These are phyloP conservation scores for Silene uniflora DNA, from an alignment of 148 eudicot genomes.

Conservation along the genomic window DNA sequence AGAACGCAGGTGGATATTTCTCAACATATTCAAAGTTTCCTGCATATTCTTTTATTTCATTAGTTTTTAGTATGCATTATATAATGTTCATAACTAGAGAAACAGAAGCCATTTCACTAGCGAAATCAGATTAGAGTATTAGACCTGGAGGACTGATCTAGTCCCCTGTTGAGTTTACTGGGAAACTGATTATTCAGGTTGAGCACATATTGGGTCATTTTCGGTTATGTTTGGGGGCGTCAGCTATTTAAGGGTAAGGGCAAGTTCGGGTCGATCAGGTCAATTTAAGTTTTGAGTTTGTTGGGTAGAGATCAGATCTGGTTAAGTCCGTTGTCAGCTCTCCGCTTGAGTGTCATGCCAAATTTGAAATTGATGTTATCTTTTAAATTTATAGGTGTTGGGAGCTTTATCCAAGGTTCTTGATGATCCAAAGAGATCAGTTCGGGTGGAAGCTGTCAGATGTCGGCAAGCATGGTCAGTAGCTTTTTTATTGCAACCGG, in stretches of 20 bases:
- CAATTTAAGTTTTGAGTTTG: too few species aligned
- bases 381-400: constrained; percentile 49
- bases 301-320: too few species aligned
- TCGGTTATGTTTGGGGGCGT: too few species aligned
- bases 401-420: constrained; percentile 62
- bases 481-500: neutral
- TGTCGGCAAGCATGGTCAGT: constrained; percentile 88
- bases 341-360: neutral
- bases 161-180: neutral
- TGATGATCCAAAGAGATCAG: constrained; percentile 86
- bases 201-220: too few species aligned
- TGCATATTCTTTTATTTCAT: neutral
- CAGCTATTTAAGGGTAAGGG: too few species aligned
- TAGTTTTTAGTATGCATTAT: neutral
- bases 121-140: neutral
- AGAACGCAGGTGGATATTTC: constrained; percentile 55
- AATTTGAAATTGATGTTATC: neutral
- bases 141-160: neutral
- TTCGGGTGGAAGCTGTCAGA: constrained; percentile 90
- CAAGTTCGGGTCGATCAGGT: too few species aligned
- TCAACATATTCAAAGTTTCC: neutral
- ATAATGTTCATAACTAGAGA: neutral
- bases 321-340: too few species aligned
- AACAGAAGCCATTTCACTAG: neutral
- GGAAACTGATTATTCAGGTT: too few species aligned